Evolutionary conservation across 495 filamentous ascomycete species (phyloP), one percentile per base, ranked within the genome.

Genomic region (Aspergillus olivimuriae): DNA sequence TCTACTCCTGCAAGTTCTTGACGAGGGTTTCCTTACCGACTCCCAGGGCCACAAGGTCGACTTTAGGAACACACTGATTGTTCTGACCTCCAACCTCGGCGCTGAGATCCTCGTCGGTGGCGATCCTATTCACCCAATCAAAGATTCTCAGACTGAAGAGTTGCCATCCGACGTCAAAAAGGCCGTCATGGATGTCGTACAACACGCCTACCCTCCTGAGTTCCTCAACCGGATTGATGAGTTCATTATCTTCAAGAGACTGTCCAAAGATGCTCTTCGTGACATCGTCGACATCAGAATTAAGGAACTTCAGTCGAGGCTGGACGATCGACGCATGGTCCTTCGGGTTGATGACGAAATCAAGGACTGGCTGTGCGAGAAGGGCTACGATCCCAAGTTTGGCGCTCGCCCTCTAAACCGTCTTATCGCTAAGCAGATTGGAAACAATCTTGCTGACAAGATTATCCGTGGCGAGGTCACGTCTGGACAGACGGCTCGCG

Each of bases 181-280:
- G 34, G 81, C 85, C 1, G 88, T 97, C 31, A 85, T 97, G 79
- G 83, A 95, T 58, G 80, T 95, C n/a, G 89, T 98, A 2, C 67
- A 82, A 11, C 47, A 66, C 53, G 70, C 69, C 9, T 95, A 96
- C 58, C 76, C 90, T 4, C 92, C 94, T 10, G 91, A 97, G 58
- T 98, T 97, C 72, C 74, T 97, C 41, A 97, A 98, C 64, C 80
- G 92, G 5, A 87, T 97, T 41, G 92, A 97, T 63, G 89, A 94
- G 41, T 95, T 97, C 68, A 95, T 96, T 62, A 72, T 97, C 56
- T 97, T 97, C 76, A 85, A 84, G 57, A 78, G 89, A 7, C 77
- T 96, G 2, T 88, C 85, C 0, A 68, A 73, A 15, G 72, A 76
- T 18, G 89, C 92, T 34, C 77, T 97, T 19, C 71, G 89, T 5